Conservation (phyloP, 805 yeast species). For the Blastobotrys mokoenaii region DNA sequence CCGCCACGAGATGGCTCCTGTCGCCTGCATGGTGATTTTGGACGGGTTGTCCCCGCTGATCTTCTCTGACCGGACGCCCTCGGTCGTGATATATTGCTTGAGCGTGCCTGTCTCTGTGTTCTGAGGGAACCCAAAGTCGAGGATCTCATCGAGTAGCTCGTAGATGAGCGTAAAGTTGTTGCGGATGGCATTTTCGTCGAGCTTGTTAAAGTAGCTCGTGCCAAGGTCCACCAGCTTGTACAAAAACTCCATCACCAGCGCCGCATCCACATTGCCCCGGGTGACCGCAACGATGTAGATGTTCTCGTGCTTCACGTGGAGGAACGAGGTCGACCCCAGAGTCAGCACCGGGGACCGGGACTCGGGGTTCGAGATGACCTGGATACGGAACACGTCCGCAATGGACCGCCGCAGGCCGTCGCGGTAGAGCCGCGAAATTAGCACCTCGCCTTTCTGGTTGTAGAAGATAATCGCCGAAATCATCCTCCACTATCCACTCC, state of each 20-base stretch:
- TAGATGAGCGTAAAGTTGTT: slow-evolving; percentile 62
- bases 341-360: slow-evolving; percentile 69
- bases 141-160: slow-evolving; percentile 67
- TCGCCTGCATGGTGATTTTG: slow-evolving; percentile 29
- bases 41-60: slow-evolving; percentile 13
- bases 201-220: slow-evolving; percentile 33
- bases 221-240: slow-evolving; percentile 52
- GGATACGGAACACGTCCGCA: slow-evolving; percentile 84
- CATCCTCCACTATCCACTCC: slow-evolving; percentile 48
- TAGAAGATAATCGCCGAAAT: slow-evolving; percentile 75
- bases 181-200: slow-evolving; percentile 44
- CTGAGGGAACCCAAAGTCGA: slow-evolving; percentile 74
- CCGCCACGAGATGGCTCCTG: slow-evolving; percentile 59
- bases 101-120: slow-evolving; percentile 45
- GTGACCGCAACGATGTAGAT: slow-evolving; percentile 86
- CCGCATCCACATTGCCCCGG: slow-evolving; percentile 79
- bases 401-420: slow-evolving; percentile 73
- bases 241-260: slow-evolving; percentile 69
- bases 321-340: slow-evolving; percentile 84
- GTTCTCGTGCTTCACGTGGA: slow-evolving; percentile 54
- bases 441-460: slow-evolving; percentile 73
- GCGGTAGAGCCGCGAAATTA: slow-evolving; percentile 63
- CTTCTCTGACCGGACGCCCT: slow-evolving; percentile 16
- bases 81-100: slow-evolving; percentile 31
- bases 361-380: slow-evolving; percentile 66